These are phyloP conservation scores for Achaetomium macrosporum DNA, from an alignment of 2,329 filamentous ascomycete species.

Conservation along the genomic window DNA sequence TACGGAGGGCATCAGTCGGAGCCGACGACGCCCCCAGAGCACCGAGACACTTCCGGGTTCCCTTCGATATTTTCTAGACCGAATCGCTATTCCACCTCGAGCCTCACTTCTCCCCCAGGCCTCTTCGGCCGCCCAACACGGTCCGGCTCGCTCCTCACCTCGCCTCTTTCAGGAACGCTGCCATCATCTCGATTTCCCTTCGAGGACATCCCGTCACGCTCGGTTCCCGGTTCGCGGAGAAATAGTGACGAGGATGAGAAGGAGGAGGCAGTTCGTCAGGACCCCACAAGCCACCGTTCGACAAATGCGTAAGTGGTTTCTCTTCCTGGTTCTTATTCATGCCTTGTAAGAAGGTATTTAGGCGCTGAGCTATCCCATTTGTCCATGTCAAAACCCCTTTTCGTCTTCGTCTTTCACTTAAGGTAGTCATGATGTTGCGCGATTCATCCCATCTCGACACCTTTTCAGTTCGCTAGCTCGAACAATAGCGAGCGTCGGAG, in stretches of 20 bases:
- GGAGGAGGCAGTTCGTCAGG: constrained; percentile 64
- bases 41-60: constrained; percentile 70
- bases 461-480: not conserved
- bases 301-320: constrained; percentile 68
- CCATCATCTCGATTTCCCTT: constrained; percentile 54
- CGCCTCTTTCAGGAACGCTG: constrained; percentile 61
- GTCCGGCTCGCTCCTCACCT: constrained; percentile 74
- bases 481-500: not conserved
- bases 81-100: constrained; percentile 84
- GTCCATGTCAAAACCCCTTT: too few species aligned
- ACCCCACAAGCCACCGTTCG: constrained; percentile 65
- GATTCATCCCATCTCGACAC: not conserved
- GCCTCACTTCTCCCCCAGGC: constrained; percentile 74
- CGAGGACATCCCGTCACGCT: constrained; percentile 71
- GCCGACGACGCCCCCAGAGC: constrained; percentile 93
- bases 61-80: constrained; percentile 75
- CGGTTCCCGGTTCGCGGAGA: constrained; percentile 77
- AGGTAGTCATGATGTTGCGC: not conserved
- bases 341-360: not conserved
- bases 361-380: not conserved
- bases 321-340: constrained; percentile 1
- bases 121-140: constrained; percentile 67
- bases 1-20: constrained; percentile 76
- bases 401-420: too few species aligned
- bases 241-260: constrained; percentile 91